Conservation (phyloP, 768 basidiomycete genomes). For the Rhodotorula toruloides region DNA sequence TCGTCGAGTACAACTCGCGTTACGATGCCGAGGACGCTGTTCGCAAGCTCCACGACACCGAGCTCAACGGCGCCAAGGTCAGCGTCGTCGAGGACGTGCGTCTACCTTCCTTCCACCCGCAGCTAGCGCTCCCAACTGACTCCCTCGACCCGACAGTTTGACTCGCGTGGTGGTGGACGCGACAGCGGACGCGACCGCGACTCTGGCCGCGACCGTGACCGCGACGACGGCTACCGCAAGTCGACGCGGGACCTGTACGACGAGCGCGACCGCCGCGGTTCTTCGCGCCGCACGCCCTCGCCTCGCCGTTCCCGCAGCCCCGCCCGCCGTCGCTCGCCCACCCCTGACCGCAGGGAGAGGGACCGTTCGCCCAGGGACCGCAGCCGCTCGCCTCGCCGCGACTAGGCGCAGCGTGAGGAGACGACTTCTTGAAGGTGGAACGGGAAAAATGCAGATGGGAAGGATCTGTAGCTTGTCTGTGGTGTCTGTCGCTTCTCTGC, state of each 20-base stretch:
- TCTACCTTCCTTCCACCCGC: constrained; percentile 36
- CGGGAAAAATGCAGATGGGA: neutral
- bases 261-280: constrained; percentile 59
- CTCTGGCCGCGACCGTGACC: constrained; percentile 43
- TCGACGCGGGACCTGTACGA: constrained; percentile 55
- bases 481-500: too few species aligned
- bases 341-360: neutral
- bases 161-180: too few species aligned
- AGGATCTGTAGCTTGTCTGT: neutral
- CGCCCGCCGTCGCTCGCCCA: constrained; percentile 7
- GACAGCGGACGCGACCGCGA: constrained; percentile 34
- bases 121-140: too few species aligned
- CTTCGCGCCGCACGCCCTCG: constrained; percentile 39
- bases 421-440: neutral
- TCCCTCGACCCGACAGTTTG: too few species aligned
- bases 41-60: constrained; percentile 74
- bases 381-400: constrained; percentile 4
- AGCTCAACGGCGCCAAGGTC: constrained; percentile 76
- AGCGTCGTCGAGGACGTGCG: constrained; percentile 54
- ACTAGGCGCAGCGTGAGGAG: neutral
- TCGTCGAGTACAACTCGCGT: constrained; percentile 81
- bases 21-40: constrained; percentile 93
- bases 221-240: constrained; percentile 40
- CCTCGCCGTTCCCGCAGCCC: constrained; percentile 8
- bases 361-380: constrained; percentile 5